phyloP scores from a whole-genome alignment of 1,284 basidiomycete species.

The Phellopilus nigrolimitatus region DNA sequence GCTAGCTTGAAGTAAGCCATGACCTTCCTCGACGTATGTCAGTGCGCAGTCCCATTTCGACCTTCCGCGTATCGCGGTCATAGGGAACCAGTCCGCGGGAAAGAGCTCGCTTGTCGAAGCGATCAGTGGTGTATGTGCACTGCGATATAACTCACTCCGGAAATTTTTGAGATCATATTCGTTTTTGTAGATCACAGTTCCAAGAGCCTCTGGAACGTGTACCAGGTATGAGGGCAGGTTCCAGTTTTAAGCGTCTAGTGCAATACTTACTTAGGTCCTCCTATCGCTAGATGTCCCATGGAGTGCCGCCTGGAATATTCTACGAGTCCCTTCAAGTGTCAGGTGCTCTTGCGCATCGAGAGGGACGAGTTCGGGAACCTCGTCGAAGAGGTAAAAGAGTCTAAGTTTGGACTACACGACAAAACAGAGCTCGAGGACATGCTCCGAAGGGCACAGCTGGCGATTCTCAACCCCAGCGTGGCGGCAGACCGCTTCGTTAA shows the following conservation, averaged over 20 bases:
- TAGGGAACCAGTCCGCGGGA: conserved; percentile 29
- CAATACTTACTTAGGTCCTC: conserved; percentile 33
- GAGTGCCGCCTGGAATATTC: conserved; percentile 36
- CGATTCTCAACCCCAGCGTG: conserved; percentile 36
- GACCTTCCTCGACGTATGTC: too few species aligned
- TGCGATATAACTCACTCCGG: too few species aligned
- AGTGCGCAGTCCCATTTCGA: conserved; percentile 35
- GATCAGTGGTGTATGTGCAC: conserved; percentile 35
- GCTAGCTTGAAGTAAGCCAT: too few species aligned
- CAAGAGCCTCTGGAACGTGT: background rate
- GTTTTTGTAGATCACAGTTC: conserved; percentile 4
- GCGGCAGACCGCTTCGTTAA: conserved; percentile 25
- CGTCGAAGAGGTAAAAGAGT: conserved; percentile 29
- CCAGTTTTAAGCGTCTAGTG: too few species aligned
- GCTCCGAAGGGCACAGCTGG: conserved; percentile 41
- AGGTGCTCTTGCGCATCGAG: conserved; percentile 34
- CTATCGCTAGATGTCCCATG: conserved; percentile 40
- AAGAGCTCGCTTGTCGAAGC: conserved; percentile 35
- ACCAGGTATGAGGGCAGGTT: background rate
- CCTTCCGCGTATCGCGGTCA: conserved; percentile 34
- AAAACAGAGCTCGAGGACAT: conserved; percentile 41
- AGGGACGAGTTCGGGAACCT: conserved; percentile 28
- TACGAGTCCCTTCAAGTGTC: conserved; percentile 32
- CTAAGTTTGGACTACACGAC: conserved; percentile 35
- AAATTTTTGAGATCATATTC: too few species aligned